Percentiles rank a stretch among this genome's conserved stretches.
These are phyloP conservation scores for Amylostereum areolatum DNA, from an alignment of 1,284 basidiomycete genomes.

Conservation along the genomic window DNA sequence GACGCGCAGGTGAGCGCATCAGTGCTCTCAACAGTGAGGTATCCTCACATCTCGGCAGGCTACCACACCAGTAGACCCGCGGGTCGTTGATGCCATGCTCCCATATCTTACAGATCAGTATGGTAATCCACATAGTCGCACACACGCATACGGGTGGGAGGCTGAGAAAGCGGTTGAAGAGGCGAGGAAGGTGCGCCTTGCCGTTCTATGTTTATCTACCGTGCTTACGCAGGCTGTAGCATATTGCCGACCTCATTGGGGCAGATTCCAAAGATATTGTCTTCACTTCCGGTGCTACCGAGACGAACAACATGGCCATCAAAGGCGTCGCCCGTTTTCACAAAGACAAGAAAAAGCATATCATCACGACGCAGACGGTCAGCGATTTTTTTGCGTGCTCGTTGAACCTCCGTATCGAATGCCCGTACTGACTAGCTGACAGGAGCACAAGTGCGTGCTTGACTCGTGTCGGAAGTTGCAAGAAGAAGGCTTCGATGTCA, in stretches of 20 bases:
- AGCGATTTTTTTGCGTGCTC: constrained; percentile 1
- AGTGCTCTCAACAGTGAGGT: background rate
- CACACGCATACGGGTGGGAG: constrained; percentile 99
- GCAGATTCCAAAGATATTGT: constrained; percentile 95
- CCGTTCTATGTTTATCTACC: constrained; percentile 30
- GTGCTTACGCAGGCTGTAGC: constrained; percentile 33
- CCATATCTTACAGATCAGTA: constrained; percentile 95
- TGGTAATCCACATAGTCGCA: constrained; percentile 97
- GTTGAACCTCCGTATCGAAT: background rate
- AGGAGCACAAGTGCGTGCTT: constrained; percentile 99
- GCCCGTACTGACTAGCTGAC: constrained; percentile 8
- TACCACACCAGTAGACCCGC: constrained; percentile 95
- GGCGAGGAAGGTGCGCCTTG: constrained; percentile 65
- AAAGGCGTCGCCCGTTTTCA: constrained; percentile 97
- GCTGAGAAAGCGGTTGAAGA: constrained; percentile 92
- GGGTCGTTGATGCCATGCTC: constrained; percentile 96
- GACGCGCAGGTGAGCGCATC: constrained; percentile 77
- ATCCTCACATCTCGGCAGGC: constrained; percentile 47
- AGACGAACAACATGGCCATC: constrained; percentile 97
- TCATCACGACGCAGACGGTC: constrained; percentile 90
- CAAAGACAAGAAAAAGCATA: constrained; percentile 84
- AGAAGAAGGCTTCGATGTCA: constrained; percentile 97
- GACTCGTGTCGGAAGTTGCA: constrained; percentile 95
- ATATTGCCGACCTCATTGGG: constrained; percentile 89
- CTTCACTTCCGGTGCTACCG: constrained; percentile 98